Evolutionary conservation across 1,284 basidiomycete species (phyloP).

Genomic region (Irpex lacteus): DNA sequence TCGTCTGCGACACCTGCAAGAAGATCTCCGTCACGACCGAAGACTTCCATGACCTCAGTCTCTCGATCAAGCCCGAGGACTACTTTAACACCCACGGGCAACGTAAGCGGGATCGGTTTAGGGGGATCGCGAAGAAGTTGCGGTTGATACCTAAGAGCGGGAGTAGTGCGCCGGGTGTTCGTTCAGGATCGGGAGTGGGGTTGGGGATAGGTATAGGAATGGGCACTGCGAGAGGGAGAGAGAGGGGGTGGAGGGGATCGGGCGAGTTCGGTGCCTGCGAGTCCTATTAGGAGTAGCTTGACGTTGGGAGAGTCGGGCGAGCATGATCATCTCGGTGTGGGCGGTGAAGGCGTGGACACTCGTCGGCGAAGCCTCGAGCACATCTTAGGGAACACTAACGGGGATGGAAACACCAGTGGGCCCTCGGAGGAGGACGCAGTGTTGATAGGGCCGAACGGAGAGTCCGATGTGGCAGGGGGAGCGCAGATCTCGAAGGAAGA

Average conservation of each 20-base stretch:
- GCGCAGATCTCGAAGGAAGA: constrained; percentile 8
- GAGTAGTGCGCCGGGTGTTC: too few species aligned
- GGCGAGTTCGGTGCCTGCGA: constrained; percentile 32
- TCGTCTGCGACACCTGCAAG: constrained; percentile 93
- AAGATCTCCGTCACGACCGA: constrained; percentile 89
- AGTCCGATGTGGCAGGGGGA: neutral
- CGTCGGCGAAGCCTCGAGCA: constrained; percentile 28
- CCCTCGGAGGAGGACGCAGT: neutral
- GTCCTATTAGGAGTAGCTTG: constrained; percentile 26
- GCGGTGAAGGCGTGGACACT: constrained; percentile 23
- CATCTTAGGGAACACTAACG: constrained; percentile 14
- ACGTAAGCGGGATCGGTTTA: constrained; percentile 70
- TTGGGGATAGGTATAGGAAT: too few species aligned
- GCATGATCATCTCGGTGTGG: constrained; percentile 19
- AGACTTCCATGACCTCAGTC: constrained; percentile 90
- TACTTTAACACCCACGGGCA: constrained; percentile 43
- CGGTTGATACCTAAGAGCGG: constrained; percentile 32
- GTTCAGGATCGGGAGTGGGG: too few species aligned
- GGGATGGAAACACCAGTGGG: constrained; percentile 13
- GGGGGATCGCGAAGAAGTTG: constrained; percentile 66
- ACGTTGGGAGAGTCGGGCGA: constrained; percentile 15
- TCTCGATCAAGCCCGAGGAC: constrained; percentile 82
- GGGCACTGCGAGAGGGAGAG: too few species aligned
- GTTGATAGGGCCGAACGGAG: neutral
- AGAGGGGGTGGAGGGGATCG: constrained; percentile 11